Conservation (phyloP, 179 eudicot genomes). For the Silene noctiflora region DNA sequence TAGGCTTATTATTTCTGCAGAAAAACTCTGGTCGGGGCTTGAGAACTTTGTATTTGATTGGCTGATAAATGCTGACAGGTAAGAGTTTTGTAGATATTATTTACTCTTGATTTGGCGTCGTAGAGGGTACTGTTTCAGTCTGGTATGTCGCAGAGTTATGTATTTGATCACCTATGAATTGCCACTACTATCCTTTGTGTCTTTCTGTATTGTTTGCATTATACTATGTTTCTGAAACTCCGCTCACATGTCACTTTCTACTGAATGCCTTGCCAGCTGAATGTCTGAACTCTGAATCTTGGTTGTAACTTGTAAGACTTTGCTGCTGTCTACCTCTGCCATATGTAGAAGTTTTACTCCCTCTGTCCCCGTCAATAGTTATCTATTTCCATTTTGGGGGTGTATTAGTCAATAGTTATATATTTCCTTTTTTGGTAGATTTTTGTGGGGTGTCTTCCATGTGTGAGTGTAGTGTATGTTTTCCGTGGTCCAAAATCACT, state of each 20-base stretch:
- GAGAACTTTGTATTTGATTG: constrained; percentile 97
- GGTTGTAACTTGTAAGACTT: neutral
- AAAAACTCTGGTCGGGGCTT: constrained; percentile 95
- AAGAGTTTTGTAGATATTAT: constrained; percentile 20
- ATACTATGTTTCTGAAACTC: neutral
- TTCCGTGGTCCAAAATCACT: no score
- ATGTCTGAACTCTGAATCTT: no score
- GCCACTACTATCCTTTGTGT: neutral
- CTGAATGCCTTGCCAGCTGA: neutral
- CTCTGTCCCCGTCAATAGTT: no score
- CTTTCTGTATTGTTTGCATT: neutral
- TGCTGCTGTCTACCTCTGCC: neutral
- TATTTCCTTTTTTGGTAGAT: no score
- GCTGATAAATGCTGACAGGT: constrained; percentile 99
- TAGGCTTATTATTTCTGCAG: constrained; percentile 44
- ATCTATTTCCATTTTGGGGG: no score
- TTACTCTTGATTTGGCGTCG: neutral
- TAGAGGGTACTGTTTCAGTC: neutral
- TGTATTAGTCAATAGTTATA: no score
- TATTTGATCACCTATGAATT: neutral
- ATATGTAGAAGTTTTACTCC: neutral
- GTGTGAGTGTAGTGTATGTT: no score
- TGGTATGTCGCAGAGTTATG: neutral
- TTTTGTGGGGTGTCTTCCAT: no score
- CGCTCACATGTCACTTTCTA: neutral